Evolutionary conservation across 257 asterid species (phyloP).

Genomic region (Marsdenia floribunda): DNA sequence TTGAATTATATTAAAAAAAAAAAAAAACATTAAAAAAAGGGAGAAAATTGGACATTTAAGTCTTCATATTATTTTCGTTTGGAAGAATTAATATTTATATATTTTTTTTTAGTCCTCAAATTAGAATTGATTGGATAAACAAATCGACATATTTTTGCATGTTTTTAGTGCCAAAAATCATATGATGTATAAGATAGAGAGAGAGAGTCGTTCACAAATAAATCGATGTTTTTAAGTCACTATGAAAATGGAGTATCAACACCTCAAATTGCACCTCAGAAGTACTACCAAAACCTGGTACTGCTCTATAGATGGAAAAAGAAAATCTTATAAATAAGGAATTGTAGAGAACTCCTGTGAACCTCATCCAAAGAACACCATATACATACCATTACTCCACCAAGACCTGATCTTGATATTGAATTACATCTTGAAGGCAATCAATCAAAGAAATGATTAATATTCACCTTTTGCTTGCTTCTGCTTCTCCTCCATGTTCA

Average conservation of each 20-base stretch:
- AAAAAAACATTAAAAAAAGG: too few species aligned
- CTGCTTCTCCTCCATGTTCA: slow-evolving; percentile 82
- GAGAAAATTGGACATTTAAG: too few species aligned
- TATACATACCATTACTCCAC: not conserved
- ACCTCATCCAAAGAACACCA: not conserved
- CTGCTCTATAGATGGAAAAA: not conserved
- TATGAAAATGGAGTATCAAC: not conserved
- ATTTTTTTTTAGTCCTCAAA: too few species aligned
- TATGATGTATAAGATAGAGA: too few species aligned
- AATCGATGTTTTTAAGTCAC: not conserved
- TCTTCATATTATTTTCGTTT: too few species aligned
- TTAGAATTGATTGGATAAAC: too few species aligned
- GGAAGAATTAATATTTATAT: too few species aligned
- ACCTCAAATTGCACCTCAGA: not conserved
- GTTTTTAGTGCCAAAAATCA: too few species aligned
- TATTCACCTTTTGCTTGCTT: slow-evolving; percentile 68
- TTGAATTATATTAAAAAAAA: too few species aligned
- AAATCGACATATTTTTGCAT: too few species aligned
- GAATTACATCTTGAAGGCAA: slow-evolving; percentile 70
- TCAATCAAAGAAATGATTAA: slow-evolving; percentile 58
- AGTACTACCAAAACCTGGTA: not conserved
- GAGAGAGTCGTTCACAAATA: not conserved
- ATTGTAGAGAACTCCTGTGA: slow-evolving; percentile 8
- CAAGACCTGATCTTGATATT: slow-evolving; percentile 36
- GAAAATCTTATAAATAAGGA: not conserved